Evolutionary conservation across 176 grass and related monocot genomes (phyloP), one percentile per base, ranked within the genome.

Genomic region (Triticum turgidum): DNA sequence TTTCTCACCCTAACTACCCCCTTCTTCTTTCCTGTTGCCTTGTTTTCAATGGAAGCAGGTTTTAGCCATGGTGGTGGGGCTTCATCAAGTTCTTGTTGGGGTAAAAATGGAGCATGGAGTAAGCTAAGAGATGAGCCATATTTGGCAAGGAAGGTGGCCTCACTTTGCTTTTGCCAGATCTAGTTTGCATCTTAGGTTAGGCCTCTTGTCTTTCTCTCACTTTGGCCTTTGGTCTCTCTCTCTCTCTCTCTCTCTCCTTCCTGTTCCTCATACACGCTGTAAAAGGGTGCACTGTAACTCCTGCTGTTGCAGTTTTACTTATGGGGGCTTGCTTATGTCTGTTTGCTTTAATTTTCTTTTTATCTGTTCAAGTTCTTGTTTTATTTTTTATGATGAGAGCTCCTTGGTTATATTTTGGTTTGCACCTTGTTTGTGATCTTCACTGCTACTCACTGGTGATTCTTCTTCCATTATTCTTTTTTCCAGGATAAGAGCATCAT

Each of bases 1-100:
- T 51, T 29, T 79, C 34, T 82, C 70, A 79, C 15, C 56, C 82
- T 18, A 54, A 9, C 7, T 8, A 29, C 51, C 72, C 2, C 18
- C 45, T 20, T 58, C 66, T 52, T 54, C 24, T 66, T 66, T 61
- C 62, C 20, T 65, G 62, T 61, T 73, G 77, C 78, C 74, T 86
- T 77, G 68, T 77, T 42, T 85, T 54, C 34, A 82, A 69, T 88
- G 80, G 44, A 69, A 41, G 12, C 70, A 32, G 45, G 45, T 76
- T 32, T 78, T 76, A 41, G 79, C 39, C 73, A 59, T 88, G 87
- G 80, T 54, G 42, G 70, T 90, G 87, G 84, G 81, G 81, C 80
- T 88, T 69, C 49, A 77, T 85, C 86, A 85, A 85, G 89, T 62
- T 85, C 70, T 85, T 88, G 82, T 77, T 91, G 82, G 65, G 77